phyloP scores from a whole-genome alignment of 2,329 filamentous ascomycete genomes.

The Fusarium sp. region DNA sequence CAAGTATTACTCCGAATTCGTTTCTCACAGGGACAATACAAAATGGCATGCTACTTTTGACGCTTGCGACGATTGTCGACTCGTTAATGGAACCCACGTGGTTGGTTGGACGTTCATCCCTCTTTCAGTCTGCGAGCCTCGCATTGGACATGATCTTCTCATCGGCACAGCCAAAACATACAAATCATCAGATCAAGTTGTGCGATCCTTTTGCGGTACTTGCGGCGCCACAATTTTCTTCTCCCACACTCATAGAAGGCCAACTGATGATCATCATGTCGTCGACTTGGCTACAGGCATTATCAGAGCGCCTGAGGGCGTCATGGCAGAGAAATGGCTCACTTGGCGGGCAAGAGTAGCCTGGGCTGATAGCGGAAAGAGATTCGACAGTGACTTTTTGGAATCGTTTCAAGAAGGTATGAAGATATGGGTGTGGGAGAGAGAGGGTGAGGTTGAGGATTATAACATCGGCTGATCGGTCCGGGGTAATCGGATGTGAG shows the following conservation, averaged over 20 bases:
- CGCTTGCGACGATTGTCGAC: constrained; percentile 59
- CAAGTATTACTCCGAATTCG: constrained; percentile 48
- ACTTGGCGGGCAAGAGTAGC: constrained; percentile 57
- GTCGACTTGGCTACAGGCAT: constrained; percentile 59
- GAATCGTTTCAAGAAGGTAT: constrained; percentile 54
- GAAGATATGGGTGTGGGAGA: constrained; percentile 53
- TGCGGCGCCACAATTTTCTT: constrained; percentile 61
- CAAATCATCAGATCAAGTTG: constrained; percentile 53
- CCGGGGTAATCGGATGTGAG: constrained; percentile 33
- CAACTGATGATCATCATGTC: constrained; percentile 50
- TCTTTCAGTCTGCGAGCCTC: constrained; percentile 51
- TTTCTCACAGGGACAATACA: constrained; percentile 52
- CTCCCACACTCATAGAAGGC: constrained; percentile 44
- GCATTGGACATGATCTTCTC: constrained; percentile 52
- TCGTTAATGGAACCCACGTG: constrained; percentile 56
- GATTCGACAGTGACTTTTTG: constrained; percentile 53
- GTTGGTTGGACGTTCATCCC: constrained; percentile 59
- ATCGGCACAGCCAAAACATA: constrained; percentile 60
- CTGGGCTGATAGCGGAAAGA: constrained; percentile 51
- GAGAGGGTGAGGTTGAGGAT: constrained; percentile 50
- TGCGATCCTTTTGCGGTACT: constrained; percentile 58
- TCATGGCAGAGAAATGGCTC: constrained; percentile 60
- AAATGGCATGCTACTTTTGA: constrained; percentile 60
- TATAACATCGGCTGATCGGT: constrained; percentile 45
- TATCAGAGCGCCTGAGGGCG: constrained; percentile 58